A percentile compares a stretch with the other conserved stretches of the same genome.
Conservation (phyloP, 345 rosid species). For the Eutrema japonicum region DNA sequence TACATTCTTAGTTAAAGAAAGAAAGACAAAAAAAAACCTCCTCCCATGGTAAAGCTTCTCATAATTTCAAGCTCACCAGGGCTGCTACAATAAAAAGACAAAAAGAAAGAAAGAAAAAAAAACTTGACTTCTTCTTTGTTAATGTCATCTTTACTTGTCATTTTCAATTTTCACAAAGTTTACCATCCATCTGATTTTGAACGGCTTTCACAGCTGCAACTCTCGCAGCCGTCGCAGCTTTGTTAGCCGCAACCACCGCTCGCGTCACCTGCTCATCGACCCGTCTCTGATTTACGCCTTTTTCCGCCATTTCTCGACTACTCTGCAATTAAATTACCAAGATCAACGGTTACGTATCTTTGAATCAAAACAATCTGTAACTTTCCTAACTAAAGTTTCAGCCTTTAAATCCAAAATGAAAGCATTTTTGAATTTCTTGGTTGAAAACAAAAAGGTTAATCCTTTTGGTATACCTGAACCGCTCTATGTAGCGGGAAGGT, state of each 20-base stretch:
- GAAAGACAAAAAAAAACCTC: background rate
- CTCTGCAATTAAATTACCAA: constrained; percentile 48
- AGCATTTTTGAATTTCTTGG: background rate
- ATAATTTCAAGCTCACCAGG: constrained; percentile 37
- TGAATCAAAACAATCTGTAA: background rate
- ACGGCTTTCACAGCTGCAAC: constrained; percentile 94
- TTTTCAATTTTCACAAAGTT: constrained; percentile 59
- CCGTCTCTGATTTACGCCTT: constrained; percentile 54
- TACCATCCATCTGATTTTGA: constrained; percentile 84
- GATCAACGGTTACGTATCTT: background rate
- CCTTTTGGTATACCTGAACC: constrained; percentile 56
- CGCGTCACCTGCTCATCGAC: constrained; percentile 77
- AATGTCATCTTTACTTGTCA: constrained; percentile 20
- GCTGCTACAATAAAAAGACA: background rate
- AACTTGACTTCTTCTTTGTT: background rate
- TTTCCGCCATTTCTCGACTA: constrained; percentile 68
- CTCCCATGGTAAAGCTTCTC: constrained; percentile 32
- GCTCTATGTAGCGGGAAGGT: constrained; percentile 58
- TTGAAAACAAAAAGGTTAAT: background rate
- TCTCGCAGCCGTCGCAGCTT: constrained; percentile 94
- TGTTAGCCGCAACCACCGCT: constrained; percentile 75
- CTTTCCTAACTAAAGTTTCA: background rate
- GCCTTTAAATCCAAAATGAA: background rate
- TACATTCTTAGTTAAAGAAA: constrained; percentile 27
- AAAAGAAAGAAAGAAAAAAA: background rate